Percentiles rank a stretch among this genome's conserved stretches.
Conservation (phyloP, 1,284 basidiomycete species). For the Tremellales sp. region DNA sequence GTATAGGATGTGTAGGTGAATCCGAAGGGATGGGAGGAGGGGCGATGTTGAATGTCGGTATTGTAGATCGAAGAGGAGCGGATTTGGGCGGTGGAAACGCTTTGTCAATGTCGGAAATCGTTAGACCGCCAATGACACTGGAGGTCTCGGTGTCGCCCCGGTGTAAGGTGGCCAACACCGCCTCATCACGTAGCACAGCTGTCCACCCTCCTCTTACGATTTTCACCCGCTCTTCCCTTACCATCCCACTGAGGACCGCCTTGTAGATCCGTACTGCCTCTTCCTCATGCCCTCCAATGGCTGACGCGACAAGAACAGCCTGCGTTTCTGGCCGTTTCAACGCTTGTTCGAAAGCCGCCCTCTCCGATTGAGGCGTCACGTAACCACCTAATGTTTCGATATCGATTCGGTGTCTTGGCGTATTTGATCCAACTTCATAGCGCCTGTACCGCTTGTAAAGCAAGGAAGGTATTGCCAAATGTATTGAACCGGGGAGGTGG, state of each 20-base stretch:
- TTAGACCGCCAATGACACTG: too few relatives aligned
- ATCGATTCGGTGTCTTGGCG: too few relatives aligned
- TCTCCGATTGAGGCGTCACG: conserved; percentile 68
- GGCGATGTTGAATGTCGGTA: conserved; percentile 9
- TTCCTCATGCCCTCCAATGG: not conserved
- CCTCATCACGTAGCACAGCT: conserved; percentile 11
- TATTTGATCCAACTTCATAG: conserved; percentile 53
- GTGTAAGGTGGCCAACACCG: not conserved
- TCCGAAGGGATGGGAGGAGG: conserved; percentile 17
- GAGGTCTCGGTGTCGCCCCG: too few relatives aligned
- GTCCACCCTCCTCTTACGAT: conserved; percentile 36
- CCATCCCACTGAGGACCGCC: conserved; percentile 24
- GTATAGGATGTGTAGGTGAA: conserved; percentile 6
- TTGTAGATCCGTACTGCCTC: conserved; percentile 17
- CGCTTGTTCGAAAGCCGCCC: conserved; percentile 59
- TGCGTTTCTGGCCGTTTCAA: conserved; percentile 36
- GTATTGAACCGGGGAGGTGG: conserved; percentile 65
- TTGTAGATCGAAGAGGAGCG: conserved; percentile 2
- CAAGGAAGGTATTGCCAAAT: conserved; percentile 76
- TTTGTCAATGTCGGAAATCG: not conserved
- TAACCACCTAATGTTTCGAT: conserved; percentile 68
- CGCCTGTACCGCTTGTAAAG: conserved; percentile 77
- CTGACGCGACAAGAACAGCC: conserved; percentile 38
- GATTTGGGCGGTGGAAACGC: conserved; percentile 12
- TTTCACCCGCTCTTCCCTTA: conserved; percentile 23